These are phyloP conservation scores for Pythium diclinum DNA, from an alignment of 352 stramenopile genomes.

Conservation along the genomic window DNA sequence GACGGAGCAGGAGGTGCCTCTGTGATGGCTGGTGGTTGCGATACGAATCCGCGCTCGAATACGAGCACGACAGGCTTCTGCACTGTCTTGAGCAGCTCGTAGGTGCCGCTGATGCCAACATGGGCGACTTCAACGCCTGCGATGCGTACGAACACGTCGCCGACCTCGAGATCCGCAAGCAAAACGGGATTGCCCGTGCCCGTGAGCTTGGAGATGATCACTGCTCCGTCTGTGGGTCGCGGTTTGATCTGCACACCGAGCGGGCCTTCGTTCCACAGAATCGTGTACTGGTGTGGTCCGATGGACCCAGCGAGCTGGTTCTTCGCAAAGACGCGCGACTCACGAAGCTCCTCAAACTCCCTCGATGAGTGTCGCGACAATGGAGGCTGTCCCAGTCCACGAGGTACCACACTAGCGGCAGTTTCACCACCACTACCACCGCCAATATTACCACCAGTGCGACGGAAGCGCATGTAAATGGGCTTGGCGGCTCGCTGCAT, in stretches of 20 bases:
- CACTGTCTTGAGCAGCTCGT: constrained; percentile 74
- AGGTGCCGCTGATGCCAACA: constrained; percentile 67
- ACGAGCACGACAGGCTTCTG: constrained; percentile 79
- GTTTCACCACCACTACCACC: not conserved
- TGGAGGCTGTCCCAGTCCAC: not conserved
- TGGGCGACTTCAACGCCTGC: constrained; percentile 65
- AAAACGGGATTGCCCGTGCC: constrained; percentile 51
- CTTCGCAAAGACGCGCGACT: constrained; percentile 14
- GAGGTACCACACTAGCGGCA: not conserved
- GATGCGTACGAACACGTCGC: constrained; percentile 76
- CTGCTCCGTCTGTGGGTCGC: constrained; percentile 42
- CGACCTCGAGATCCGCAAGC: constrained; percentile 50
- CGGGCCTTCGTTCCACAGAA: constrained; percentile 71
- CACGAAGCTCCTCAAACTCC: constrained; percentile 15
- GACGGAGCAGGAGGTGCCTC: constrained; percentile 16
- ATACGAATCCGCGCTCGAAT: constrained; percentile 47
- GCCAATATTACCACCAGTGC: constrained; percentile 7
- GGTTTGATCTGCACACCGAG: constrained; percentile 83
- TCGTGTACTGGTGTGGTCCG: constrained; percentile 54
- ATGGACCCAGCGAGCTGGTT: constrained; percentile 8
- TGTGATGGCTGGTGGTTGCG: constrained; percentile 9
- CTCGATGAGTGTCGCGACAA: constrained; percentile 1
- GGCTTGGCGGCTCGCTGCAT: constrained; percentile 77
- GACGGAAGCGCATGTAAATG: constrained; percentile 67
- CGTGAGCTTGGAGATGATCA: constrained; percentile 77